phyloP scores from a whole-genome alignment of 306 rosid genomes.

The Cicer bijugum region DNA sequence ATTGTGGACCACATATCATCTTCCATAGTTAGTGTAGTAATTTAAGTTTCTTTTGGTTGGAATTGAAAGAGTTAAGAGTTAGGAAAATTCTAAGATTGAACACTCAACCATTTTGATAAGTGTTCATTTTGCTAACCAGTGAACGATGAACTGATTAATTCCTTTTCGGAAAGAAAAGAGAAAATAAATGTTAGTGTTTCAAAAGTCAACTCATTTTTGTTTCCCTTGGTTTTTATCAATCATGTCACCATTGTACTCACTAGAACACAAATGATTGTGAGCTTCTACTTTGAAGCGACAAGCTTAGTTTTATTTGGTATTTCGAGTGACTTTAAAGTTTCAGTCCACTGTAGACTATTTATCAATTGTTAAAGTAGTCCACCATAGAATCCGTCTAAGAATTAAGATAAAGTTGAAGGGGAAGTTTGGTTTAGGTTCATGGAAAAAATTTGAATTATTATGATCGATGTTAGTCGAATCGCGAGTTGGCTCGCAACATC shows the following conservation, averaged over 20 bases:
- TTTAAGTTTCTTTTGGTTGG: slow-evolving; percentile 7
- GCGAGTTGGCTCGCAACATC: too few species aligned
- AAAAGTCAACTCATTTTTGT: not conserved
- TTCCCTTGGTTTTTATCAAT: not conserved
- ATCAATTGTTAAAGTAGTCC: not conserved
- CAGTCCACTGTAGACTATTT: not conserved
- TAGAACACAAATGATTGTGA: not conserved
- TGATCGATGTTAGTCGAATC: not conserved
- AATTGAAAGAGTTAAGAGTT: slow-evolving; percentile 2
- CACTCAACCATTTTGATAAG: too few species aligned
- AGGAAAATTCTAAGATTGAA: not conserved
- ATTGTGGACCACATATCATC: too few species aligned
- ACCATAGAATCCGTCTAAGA: not conserved
- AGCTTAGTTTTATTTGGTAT: not conserved
- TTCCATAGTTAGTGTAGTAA: not conserved
- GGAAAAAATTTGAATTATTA: not conserved
- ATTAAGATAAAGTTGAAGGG: not conserved
- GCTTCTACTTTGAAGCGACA: not conserved
- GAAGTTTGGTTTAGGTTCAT: slow-evolving; percentile 27
- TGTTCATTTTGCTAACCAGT: not conserved
- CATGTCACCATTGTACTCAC: not conserved
- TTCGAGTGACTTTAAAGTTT: not conserved
- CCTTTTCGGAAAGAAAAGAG: not conserved
- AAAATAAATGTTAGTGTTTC: not conserved
- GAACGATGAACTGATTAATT: not conserved